Evolutionary conservation across 345 rosid species (phyloP).

Genomic region (Dipteronia dyeriana): DNA sequence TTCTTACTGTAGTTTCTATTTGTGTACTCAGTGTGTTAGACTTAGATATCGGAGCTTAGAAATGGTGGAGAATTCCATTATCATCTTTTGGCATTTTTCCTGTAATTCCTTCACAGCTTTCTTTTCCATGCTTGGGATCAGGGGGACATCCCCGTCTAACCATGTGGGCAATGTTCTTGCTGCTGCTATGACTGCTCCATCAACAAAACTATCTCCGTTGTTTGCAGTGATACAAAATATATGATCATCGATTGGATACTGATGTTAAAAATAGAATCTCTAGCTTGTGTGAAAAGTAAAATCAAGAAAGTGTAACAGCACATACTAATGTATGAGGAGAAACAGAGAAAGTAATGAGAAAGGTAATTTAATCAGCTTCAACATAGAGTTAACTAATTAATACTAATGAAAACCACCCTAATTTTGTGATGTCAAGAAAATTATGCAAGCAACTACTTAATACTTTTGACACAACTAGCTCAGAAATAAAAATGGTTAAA

Average conservation of each 20-base stretch:
- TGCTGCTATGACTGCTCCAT: constrained; percentile 88
- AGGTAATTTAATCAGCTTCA: not conserved
- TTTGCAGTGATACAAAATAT: constrained; percentile 38
- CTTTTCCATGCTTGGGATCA: constrained; percentile 69
- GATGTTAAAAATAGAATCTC: not conserved
- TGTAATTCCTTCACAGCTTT: constrained; percentile 80
- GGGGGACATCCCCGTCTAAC: constrained; percentile 84
- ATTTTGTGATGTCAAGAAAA: constrained; percentile 6
- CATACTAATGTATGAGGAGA: constrained; percentile 37
- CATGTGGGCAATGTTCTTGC: constrained; percentile 87
- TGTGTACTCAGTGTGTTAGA: constrained; percentile 68
- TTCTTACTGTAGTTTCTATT: constrained; percentile 41
- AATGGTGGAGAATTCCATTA: constrained; percentile 67
- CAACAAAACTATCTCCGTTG: constrained; percentile 56
- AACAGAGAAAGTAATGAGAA: not conserved
- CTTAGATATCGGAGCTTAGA: too few species aligned
- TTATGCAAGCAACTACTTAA: not conserved
- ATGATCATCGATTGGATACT: not conserved
- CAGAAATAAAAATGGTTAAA: not conserved
- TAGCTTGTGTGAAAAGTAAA: not conserved
- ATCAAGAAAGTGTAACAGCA: not conserved
- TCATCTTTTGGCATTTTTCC: constrained; percentile 78
- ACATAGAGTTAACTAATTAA: not conserved
- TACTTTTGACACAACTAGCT: not conserved
- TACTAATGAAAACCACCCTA: not conserved